Evolutionary conservation across 2,329 filamentous ascomycete species (phyloP), one percentile per base, ranked within the genome.

Genomic region (Chrysoporthe austroafricana): DNA sequence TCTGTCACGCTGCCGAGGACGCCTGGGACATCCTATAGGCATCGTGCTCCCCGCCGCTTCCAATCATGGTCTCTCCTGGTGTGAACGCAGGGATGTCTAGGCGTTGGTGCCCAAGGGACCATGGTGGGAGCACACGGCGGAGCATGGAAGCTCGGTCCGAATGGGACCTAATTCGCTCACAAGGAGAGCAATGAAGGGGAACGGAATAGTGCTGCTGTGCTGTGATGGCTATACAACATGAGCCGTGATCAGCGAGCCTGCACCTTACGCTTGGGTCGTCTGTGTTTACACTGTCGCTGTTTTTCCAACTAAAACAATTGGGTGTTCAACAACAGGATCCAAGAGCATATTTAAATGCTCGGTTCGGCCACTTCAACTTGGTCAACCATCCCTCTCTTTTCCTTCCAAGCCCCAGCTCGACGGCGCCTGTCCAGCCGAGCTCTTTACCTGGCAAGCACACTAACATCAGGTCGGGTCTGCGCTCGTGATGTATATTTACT

Each of bases 1-100:
- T 99, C 85, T 98, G 96, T 81, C 96, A 99, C 80, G 96, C 95
- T 52, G 95, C 94, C 56, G 96, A 99, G 81, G 96, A 99, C 79
- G 91, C 91, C 46, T 99, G 96, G 96, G 90, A 93, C 77, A 92
- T 99, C 73, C 87, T 97, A 75, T 99, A 64, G 52, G 50, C 62
- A 21, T 8, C 14, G 13, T 16, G 26, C 59, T 32, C 16, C 32
- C 21, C n/a, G 2, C 46, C 18, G 34, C 39, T 34, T 52, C 46
- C 21, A 9, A 44, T 43, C 18, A 32, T 44, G 39, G 39, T 26
- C 36, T 44, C 18, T 42, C 14, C 44, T 44, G 42, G n/a, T 46
- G 48, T 57, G 14, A 32, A 9, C 32, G 52, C 26, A 26, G 54
- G 13, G n/a, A 14, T 50, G 36, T 16, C 11, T 16, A 13, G n/a